Conservation (phyloP, 1,284 basidiomycete species). For the Puccinia coronata region DNA sequence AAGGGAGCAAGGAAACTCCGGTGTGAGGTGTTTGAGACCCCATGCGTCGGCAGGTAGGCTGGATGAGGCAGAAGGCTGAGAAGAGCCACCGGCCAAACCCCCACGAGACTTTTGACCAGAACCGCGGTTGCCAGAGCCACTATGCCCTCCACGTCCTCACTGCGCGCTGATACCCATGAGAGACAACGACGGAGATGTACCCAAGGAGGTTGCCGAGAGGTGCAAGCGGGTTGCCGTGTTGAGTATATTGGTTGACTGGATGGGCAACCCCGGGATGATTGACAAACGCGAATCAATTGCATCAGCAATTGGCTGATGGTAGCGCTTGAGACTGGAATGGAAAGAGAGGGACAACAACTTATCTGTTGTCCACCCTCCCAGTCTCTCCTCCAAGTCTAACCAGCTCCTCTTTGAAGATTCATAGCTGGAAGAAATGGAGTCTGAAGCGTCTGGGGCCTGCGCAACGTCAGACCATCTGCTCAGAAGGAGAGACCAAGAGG, state of each 20-base stretch:
- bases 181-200: background rate
- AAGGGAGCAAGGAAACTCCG: background rate
- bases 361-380: background rate
- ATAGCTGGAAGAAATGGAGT: no score
- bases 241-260: background rate
- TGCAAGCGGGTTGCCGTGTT: background rate
- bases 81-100: background rate
- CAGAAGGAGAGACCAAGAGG: background rate
- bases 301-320: background rate
- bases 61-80: background rate
- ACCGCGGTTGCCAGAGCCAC: background rate
- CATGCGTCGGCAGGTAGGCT: background rate
- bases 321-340: background rate
- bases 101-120: background rate
- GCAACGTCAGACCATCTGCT: background rate
- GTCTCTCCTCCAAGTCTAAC: no score
- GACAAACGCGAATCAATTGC: background rate
- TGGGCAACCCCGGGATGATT: background rate
- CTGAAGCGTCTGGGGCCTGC: background rate
- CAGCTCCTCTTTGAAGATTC: no score
- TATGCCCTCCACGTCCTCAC: no score
- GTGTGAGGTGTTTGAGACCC: background rate
- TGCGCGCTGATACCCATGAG: no score
- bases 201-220: background rate
- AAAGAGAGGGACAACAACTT: background rate